Conservation (phyloP, 306 rosid species). For the Trichosanthes truncata region DNA sequence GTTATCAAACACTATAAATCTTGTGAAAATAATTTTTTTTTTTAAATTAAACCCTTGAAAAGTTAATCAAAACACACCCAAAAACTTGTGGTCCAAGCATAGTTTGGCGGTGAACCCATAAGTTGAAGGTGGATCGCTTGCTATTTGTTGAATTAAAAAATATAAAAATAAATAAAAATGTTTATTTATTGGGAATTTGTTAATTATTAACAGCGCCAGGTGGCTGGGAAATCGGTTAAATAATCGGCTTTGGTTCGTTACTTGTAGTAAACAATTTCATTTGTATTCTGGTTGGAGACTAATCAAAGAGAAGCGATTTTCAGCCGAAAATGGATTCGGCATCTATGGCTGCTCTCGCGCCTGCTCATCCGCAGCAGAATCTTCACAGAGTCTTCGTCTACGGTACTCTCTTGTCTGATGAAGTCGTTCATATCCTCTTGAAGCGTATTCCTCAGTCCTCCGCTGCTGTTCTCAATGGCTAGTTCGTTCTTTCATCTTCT, state of each 20-base stretch:
- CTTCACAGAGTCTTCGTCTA: constrained; percentile 76
- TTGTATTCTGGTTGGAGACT: background rate
- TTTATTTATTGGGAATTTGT: no score
- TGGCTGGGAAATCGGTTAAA: background rate
- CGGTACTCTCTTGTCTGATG: constrained; percentile 76
- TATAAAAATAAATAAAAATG: no score
- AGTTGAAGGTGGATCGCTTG: no score
- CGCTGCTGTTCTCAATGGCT: constrained; percentile 44
- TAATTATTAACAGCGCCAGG: background rate
- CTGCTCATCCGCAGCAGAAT: constrained; percentile 9
- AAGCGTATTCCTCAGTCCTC: constrained; percentile 56
- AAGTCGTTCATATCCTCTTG: constrained; percentile 52
- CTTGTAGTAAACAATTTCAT: background rate
- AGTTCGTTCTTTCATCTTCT: constrained; percentile 31
- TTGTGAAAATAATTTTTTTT: no score
- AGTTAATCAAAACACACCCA: no score
- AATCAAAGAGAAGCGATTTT: background rate
- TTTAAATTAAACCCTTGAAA: no score
- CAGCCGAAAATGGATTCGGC: background rate
- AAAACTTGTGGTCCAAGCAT: no score
- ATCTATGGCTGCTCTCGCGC: background rate
- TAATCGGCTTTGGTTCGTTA: background rate
- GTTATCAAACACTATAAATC: no score
- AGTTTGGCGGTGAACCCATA: no score
- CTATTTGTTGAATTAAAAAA: no score